A percentile compares a stretch with the other conserved stretches of the same genome.
Conservation (phyloP, 2,329 filamentous ascomycete species). For the Ophiostoma ulmi region DNA sequence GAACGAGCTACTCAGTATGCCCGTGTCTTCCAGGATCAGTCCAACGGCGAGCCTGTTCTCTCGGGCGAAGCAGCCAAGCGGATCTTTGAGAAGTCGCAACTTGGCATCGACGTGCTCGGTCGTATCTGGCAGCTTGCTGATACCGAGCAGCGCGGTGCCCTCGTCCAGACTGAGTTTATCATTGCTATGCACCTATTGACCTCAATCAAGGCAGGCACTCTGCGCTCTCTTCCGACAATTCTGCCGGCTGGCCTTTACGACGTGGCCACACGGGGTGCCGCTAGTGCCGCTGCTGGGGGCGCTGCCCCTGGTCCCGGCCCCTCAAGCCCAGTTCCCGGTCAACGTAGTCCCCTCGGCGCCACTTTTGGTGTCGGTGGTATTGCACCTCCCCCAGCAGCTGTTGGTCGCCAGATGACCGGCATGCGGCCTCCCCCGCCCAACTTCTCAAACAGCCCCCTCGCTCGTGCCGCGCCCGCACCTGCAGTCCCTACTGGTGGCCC, state of each 20-base stretch:
- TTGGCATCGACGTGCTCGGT: slow-evolving; percentile 87
- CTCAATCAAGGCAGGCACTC: slow-evolving; percentile 77
- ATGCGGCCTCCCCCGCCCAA: slow-evolving; percentile 29
- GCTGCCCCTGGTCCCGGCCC: slow-evolving; percentile 29
- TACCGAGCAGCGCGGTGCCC: slow-evolving; percentile 81
- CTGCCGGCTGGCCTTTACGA: slow-evolving; percentile 86
- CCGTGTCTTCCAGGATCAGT: slow-evolving; percentile 84
- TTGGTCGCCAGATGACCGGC: slow-evolving; percentile 80
- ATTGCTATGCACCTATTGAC: slow-evolving; percentile 97
- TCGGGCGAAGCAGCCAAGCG: slow-evolving; percentile 82
- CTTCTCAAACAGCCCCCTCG: slow-evolving; percentile 52
- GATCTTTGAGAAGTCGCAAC: slow-evolving; percentile 88
- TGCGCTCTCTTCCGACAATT: slow-evolving; percentile 72
- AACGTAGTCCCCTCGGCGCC: slow-evolving; percentile 45
- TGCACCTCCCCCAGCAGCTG: slow-evolving; percentile 52
- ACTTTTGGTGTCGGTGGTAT: slow-evolving; percentile 33
- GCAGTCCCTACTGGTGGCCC: slow-evolving; percentile 32
- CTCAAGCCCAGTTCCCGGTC: slow-evolving; percentile 35
- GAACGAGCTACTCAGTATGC: slow-evolving; percentile 89
- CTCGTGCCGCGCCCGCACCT: slow-evolving; percentile 44
- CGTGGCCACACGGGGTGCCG: slow-evolving; percentile 67
- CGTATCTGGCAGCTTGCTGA: slow-evolving; percentile 95
- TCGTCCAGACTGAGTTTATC: slow-evolving; percentile 87
- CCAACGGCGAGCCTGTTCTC: slow-evolving; percentile 65
- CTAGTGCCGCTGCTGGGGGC: slow-evolving; percentile 15